Conservation (phyloP, 1,284 basidiomycete species). For the Schizophyllum commune region DNA sequence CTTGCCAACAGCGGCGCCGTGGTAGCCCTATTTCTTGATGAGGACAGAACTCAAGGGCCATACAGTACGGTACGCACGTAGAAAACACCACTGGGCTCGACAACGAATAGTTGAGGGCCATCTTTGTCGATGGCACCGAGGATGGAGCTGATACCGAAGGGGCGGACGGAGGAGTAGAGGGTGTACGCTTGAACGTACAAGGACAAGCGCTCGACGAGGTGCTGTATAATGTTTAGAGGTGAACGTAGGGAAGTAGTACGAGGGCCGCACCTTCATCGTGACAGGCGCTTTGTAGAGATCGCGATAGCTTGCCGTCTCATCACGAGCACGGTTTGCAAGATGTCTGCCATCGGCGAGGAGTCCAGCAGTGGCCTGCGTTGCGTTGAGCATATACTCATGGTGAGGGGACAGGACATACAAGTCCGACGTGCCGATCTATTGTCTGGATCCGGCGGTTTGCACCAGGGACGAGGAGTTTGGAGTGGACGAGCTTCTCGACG, state of each 20-base stretch:
- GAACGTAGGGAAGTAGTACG: neutral
- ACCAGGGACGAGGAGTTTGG: constrained; percentile 92
- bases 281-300: constrained; percentile 72
- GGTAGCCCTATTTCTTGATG: constrained; percentile 66
- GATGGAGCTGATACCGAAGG: constrained; percentile 93
- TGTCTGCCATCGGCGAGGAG: constrained; percentile 93
- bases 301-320: constrained; percentile 77
- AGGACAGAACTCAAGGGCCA: constrained; percentile 1
- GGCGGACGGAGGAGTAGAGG: constrained; percentile 95
- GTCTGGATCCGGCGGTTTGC: constrained; percentile 92
- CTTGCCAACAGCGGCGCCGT: constrained; percentile 93
- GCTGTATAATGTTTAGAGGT: constrained; percentile 33
- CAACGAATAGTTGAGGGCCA: constrained; percentile 83
- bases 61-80: constrained; percentile 46
- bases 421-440: constrained; percentile 88
- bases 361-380: constrained; percentile 78
- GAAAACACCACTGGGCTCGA: constrained; percentile 94
- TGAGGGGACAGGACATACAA: constrained; percentile 43
- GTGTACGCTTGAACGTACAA: constrained; percentile 95
- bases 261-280: constrained; percentile 65
- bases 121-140: constrained; percentile 86
- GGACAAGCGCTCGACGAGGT: constrained; percentile 78
- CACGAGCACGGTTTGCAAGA: constrained; percentile 77
- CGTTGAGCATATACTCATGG: neutral
- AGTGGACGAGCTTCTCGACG: constrained; percentile 97